Evolutionary conservation across 2,329 filamentous ascomycete species (phyloP).

Genomic region (Botrytis sinoallii): DNA sequence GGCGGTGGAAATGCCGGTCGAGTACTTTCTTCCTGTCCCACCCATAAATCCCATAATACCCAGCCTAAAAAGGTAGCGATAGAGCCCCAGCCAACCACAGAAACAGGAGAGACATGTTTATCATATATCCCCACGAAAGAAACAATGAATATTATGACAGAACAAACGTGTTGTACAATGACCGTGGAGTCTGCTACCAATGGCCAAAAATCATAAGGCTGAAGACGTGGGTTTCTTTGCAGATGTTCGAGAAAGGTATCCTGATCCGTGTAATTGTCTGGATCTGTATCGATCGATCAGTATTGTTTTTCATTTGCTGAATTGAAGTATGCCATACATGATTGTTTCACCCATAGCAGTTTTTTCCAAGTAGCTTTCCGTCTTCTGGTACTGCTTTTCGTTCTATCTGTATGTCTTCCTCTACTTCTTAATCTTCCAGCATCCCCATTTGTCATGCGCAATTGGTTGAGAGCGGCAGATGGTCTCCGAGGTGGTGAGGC

Average conservation of each 20-base stretch:
- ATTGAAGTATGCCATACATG: conserved; percentile 55
- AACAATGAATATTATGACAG: conserved; percentile 89
- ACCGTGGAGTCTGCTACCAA: conserved; percentile 92
- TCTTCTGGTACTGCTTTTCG: conserved; percentile 53
- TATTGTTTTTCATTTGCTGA: conserved; percentile 8
- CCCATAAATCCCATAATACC: conserved; percentile 90
- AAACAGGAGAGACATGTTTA: conserved; percentile 82
- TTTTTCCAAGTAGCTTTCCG: conserved; percentile 86
- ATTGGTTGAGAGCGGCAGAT: conserved; percentile 40
- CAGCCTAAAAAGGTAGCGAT: conserved; percentile 81
- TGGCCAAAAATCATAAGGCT: conserved; percentile 98
- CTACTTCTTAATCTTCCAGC: conserved; percentile 27
- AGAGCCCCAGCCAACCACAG: conserved; percentile 81
- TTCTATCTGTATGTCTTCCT: conserved; percentile 32
- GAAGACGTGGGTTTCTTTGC: conserved; percentile 87
- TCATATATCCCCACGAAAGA: conserved; percentile 90
- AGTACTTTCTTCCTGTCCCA: conserved; percentile 61
- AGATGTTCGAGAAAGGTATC: conserved; percentile 95
- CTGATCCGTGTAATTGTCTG: conserved; percentile 98
- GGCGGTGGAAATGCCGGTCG: conserved; percentile 22
- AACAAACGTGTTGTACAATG: conserved; percentile 95
- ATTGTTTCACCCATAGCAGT: conserved; percentile 95
- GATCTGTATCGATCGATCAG: conserved; percentile 54
- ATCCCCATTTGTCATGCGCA: conserved; percentile 35
- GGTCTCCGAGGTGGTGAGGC: conserved; percentile 57